Percentiles rank a stretch among this genome's conserved stretches.
These are phyloP conservation scores for Lyophyllum semitale DNA, from an alignment of 768 basidiomycete species.

Conservation along the genomic window DNA sequence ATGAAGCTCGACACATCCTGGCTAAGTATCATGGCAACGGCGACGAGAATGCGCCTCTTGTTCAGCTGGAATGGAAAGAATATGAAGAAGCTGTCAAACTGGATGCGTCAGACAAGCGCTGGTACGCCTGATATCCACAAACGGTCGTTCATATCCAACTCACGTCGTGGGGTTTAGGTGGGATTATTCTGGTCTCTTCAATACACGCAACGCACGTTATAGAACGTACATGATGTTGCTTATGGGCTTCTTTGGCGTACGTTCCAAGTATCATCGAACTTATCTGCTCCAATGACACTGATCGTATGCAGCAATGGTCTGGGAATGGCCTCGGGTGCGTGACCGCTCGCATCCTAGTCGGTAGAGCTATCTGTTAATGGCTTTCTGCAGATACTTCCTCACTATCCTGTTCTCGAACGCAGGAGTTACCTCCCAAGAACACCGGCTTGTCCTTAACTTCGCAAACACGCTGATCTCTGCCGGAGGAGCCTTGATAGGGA, in stretches of 20 bases:
- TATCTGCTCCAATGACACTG: neutral
- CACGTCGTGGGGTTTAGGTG: constrained; percentile 30
- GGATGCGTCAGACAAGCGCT: constrained; percentile 58
- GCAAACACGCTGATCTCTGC: constrained; percentile 44
- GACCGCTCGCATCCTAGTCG: neutral
- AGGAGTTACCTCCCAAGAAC: constrained; percentile 39
- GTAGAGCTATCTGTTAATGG: neutral
- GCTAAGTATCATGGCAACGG: constrained; percentile 55
- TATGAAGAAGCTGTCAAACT: constrained; percentile 49
- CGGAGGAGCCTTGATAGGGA: constrained; percentile 41
- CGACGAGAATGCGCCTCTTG: constrained; percentile 49
- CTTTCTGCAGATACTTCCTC: constrained; percentile 37
- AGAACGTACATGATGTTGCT: constrained; percentile 49
- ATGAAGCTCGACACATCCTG: constrained; percentile 49
- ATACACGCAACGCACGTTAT: constrained; percentile 46
- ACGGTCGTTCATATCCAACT: neutral
- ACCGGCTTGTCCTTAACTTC: constrained; percentile 41
- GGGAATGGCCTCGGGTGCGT: constrained; percentile 53
- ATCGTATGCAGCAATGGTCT: constrained; percentile 44
- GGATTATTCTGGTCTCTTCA: constrained; percentile 53
- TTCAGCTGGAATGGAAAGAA: constrained; percentile 53
- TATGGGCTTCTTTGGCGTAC: constrained; percentile 55
- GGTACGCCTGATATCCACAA: constrained; percentile 32
- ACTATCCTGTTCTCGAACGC: constrained; percentile 42
- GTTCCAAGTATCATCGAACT: constrained; percentile 1